Evolutionary conservation across 345 rosid genomes (phyloP), one percentile per base, ranked within the genome.

Genomic region (Gynandropsis gynandra): DNA sequence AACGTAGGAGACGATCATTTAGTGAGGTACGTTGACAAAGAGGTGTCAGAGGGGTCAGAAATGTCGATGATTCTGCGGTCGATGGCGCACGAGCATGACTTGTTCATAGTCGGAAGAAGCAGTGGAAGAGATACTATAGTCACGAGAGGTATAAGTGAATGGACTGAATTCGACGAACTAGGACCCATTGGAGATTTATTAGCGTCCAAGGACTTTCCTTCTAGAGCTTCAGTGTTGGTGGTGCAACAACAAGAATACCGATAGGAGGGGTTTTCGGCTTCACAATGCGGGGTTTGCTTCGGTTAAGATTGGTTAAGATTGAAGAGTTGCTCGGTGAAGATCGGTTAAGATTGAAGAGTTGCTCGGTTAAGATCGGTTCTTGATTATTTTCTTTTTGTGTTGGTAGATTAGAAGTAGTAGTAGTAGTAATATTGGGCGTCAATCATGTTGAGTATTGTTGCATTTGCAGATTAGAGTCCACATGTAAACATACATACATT

Each of bases 111-210:
- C 1, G 90, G 90, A 32, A 68, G 74, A 62, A 18, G 77, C 17
- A 42, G 61, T 2, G 73, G 68, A 1, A 7, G 67, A 7, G 62
- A 44, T 4, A 63, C 67, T 7, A 62, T 61, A 1, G 67, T 54
- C 50, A 75, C 80, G 4, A 44, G 14, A 0, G 84, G 84, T 1
- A 66, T 80, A 10, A 47, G 63, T 6, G 59, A 73, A 21, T 83
- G 87, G 90, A 74, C 63, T 14, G 90, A 83, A 58, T 63, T 77
- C 8, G 72, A 80, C 0, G 87, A 83, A 52, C 65, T 83, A 29
- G 90, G 90, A 15, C 19, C 71, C 10, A 42, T 83, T 7, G 82
- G 87, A 36, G 90, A 83, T 60, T 44, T 80, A 14, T 69, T 80
- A 42, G 78, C 86, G 10, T 73, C 86, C 16, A 47, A 50, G 4